A percentile compares a stretch with the other conserved stretches of the same genome.
Evolutionary conservation across 1,284 basidiomycete species (phyloP).

Genomic region (Apiotrichum mycotoxinovorans): DNA sequence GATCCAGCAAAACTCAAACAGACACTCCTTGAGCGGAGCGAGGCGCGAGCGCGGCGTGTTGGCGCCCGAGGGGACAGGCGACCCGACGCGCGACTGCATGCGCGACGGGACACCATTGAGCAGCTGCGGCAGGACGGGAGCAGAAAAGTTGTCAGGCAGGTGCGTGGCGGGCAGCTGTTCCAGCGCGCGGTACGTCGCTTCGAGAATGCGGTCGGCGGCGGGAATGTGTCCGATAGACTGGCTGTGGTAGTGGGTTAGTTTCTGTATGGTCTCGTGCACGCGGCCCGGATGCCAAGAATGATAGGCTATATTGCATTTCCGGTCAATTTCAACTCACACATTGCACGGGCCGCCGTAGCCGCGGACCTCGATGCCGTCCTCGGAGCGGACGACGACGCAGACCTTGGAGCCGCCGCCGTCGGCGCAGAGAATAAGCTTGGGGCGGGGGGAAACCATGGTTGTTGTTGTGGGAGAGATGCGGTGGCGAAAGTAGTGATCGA

Average conservation of each 20-base stretch:
- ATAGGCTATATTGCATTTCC: too few relatives aligned
- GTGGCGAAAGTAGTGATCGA: not conserved
- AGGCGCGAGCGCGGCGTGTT: constrained; percentile 16
- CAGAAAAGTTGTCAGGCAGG: constrained; percentile 24
- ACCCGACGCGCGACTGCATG: not conserved
- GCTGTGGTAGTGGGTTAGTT: constrained; percentile 18
- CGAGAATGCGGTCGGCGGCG: constrained; percentile 36
- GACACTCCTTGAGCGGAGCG: constrained; percentile 22
- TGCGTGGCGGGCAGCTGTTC: constrained; percentile 28
- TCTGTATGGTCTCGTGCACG: not conserved
- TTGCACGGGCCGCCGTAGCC: constrained; percentile 43
- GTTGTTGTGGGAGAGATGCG: not conserved
- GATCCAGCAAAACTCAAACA: constrained; percentile 42
- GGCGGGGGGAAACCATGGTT: constrained; percentile 1
- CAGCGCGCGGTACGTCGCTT: constrained; percentile 43
- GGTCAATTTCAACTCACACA: constrained; percentile 43
- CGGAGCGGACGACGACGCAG: constrained; percentile 34
- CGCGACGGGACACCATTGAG: too few relatives aligned
- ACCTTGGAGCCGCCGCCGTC: constrained; percentile 47
- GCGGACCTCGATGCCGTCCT: constrained; percentile 39
- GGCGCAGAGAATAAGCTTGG: constrained; percentile 34
- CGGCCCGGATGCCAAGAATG: too few relatives aligned
- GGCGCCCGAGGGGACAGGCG: constrained; percentile 5
- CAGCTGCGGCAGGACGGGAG: constrained; percentile 15
- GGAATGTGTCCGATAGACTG: constrained; percentile 33